These are phyloP conservation scores for Pigoraptor vietnamica DNA, from an alignment of 78 protist species.

Conservation along the genomic window DNA sequence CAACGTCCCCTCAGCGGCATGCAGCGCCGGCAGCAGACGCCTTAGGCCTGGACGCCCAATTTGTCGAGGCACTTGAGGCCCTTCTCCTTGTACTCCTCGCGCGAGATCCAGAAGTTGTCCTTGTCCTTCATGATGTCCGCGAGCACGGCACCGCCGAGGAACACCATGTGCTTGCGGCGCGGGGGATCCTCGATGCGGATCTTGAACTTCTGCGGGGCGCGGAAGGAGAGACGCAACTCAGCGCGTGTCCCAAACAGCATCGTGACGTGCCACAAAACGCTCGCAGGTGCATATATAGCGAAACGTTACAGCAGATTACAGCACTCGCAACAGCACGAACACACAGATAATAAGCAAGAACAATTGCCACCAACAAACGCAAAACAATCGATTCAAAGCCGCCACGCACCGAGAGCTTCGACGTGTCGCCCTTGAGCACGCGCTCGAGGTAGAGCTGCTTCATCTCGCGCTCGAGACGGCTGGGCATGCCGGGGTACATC, in stretches of 20 bases:
- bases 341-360: not conserved
- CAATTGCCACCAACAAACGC: too few species aligned
- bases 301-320: not conserved
- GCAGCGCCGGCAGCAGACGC: too few species aligned
- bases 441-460: constrained; percentile 73
- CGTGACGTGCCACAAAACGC: not conserved
- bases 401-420: constrained; percentile 16
- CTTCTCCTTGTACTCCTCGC: constrained; percentile 78
- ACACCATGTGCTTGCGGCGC: constrained; percentile 98
- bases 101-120: constrained; percentile 81
- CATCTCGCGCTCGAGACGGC: constrained; percentile 89
- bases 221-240: not conserved
- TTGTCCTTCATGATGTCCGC: constrained; percentile 93
- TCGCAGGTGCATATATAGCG: too few species aligned
- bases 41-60: constrained; percentile 14
- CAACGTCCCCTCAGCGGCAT: too few species aligned
- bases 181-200: constrained; percentile 96
- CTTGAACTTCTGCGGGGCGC: constrained; percentile 71
- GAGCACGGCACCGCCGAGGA: constrained; percentile 97
- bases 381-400: too few species aligned
- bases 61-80: constrained; percentile 52
- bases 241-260: too few species aligned
- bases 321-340: not conserved
- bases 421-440: constrained; percentile 75
- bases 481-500: constrained; percentile 95